Base-by-base conservation (phyloP, 2,329 filamentous ascomycete genomes). In the Tympanopsis confertula region DNA sequence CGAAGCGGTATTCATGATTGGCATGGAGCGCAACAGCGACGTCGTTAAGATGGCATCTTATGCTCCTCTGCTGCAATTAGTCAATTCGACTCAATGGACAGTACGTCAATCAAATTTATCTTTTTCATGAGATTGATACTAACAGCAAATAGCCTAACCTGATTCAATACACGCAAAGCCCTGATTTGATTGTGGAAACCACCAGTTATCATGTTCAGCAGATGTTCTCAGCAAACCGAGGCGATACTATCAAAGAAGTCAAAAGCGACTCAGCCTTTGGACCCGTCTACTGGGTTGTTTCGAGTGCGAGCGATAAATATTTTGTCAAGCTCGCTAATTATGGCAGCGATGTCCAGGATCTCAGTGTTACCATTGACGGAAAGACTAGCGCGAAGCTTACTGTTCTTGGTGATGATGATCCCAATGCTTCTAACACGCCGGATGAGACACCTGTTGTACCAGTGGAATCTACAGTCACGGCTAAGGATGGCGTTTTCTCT, bases 1-100 rank as follows among this genome's bases (percentile, higher is more conserved):
- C 13, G 78, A 83, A 50, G 77, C 74, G 18, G 64, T 83, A n/a
- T 77, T 70, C 39, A 60, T 82, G 13, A 64, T 82, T 43, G 72
- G 76, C 14, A 71, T 73, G 20, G 78, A 83, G 62, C 65, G 78
- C 39, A 82, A 82, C 54, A 63, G 66, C 3, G 72, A 79, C 45
- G 15, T 13, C 10, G 15, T 33, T 33, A 33, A 13, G 12, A 18
- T 74, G 50, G 47, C 74, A 76, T 24, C 76, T 53, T 53, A 0
- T 66, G 63, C 1, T 56, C 56, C 2, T 41, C 35, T 15, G 49
- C 46, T 17, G 51, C 40, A 3, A 47, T 32, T 5, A 36, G 28
- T 20, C 32, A 51, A 2, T 38, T 47, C 35, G 45, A 12, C 19
- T 45, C 36, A 26, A 26, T 26, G 22, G 22, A 26, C 22, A n/a